These are phyloP conservation scores for Coemansia sp. DNA, from an alignment of 192 early-diverging fungal species.

Conservation along the genomic window DNA sequence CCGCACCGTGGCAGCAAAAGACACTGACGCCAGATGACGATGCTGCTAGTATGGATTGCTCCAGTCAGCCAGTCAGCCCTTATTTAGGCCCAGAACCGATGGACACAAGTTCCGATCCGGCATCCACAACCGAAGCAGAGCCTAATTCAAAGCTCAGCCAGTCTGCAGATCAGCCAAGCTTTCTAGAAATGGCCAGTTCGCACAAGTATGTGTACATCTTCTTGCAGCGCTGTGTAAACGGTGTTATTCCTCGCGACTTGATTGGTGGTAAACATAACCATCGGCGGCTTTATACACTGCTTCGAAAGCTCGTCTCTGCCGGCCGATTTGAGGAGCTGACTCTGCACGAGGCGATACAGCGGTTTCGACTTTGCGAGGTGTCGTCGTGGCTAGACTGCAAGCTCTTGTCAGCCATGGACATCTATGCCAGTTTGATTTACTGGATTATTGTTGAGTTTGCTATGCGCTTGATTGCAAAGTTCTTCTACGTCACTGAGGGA, in stretches of 20 bases:
- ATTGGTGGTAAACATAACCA: constrained; percentile 64
- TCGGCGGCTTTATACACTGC: constrained; percentile 55
- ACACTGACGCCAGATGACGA: constrained; percentile 6
- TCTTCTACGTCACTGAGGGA: constrained; percentile 82
- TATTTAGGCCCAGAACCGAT: background rate
- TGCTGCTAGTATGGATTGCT: background rate
- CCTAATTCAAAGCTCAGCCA: background rate
- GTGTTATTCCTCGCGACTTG: constrained; percentile 63
- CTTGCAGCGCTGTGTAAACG: constrained; percentile 50
- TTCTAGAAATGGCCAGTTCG: constrained; percentile 21
- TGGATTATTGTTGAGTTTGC: constrained; percentile 67
- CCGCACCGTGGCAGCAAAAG: constrained; percentile 49
- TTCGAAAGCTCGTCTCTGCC: constrained; percentile 58
- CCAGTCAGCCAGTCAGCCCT: background rate
- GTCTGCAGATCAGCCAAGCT: constrained; percentile 3
- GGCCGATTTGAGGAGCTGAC: constrained; percentile 64
- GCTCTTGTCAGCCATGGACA: constrained; percentile 25
- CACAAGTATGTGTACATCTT: constrained; percentile 50
- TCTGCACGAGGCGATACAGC: constrained; percentile 56
- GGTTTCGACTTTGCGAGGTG: constrained; percentile 56
- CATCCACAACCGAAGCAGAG: background rate
- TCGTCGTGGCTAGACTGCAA: constrained; percentile 20
- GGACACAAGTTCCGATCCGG: background rate
- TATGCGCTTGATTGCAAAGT: constrained; percentile 61
- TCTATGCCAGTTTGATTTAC: constrained; percentile 61